Evolutionary conservation across 2,329 filamentous ascomycete species (phyloP).

Genomic region (Calonectria montana): DNA sequence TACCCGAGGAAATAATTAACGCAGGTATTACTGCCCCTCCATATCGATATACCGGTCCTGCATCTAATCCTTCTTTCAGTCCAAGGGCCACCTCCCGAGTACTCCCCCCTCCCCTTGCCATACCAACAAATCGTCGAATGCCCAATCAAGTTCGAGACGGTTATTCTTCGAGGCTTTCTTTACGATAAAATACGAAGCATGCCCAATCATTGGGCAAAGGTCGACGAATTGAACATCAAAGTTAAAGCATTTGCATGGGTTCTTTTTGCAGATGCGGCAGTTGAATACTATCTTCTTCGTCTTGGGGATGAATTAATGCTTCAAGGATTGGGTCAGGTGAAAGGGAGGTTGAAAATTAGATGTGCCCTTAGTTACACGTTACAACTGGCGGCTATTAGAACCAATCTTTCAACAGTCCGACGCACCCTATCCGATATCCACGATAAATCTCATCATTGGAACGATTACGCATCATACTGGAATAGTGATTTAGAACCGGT

Average conservation of each 20-base stretch:
- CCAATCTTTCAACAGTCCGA: background rate
- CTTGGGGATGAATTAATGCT: background rate
- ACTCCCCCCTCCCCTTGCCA: background rate
- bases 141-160: background rate
- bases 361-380: background rate
- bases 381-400: background rate
- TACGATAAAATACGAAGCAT: conserved; percentile 1
- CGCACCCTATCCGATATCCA: background rate
- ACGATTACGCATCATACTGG: background rate
- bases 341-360: background rate
- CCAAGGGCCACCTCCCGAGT: background rate
- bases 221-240: background rate
- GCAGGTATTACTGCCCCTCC: background rate
- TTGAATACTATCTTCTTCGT: conserved; percentile 3
- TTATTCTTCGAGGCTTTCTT: background rate
- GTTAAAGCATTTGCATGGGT: background rate
- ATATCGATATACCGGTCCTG: background rate
- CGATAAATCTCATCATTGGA: background rate
- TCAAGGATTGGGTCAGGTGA: background rate
- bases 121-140: conserved; percentile 11
- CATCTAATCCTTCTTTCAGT: background rate
- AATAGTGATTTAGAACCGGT: background rate
- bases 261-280: background rate
- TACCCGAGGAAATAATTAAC: background rate
- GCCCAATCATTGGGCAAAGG: background rate